phyloP scores from a whole-genome alignment of 257 asterid species.

The Nicotiana otophora region DNA sequence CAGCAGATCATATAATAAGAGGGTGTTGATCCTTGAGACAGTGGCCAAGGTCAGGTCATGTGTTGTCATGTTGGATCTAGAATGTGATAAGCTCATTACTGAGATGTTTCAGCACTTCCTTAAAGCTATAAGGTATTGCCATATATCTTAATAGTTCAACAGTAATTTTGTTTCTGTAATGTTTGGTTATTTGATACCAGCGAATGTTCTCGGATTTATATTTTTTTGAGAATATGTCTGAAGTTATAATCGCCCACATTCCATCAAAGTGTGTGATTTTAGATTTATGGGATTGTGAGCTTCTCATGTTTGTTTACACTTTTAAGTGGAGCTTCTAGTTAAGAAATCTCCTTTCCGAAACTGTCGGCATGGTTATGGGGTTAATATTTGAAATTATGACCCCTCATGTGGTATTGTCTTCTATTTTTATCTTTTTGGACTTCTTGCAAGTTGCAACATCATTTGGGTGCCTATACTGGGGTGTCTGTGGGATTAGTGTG shows the following conservation, averaged over 20 bases:
- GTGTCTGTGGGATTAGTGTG: background rate
- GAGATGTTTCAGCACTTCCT: constrained; percentile 90
- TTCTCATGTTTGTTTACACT: background rate
- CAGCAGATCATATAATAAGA: constrained; percentile 69
- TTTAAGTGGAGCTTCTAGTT: background rate
- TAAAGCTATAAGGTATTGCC: constrained; percentile 61
- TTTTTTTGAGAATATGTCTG: background rate
- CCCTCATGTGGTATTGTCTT: background rate
- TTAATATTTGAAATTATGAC: background rate
- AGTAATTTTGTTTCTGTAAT: constrained; percentile 8
- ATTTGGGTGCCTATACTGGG: background rate
- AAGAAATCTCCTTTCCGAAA: background rate
- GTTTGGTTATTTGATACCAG: background rate
- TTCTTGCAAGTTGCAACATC: background rate
- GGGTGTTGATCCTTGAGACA: constrained; percentile 81
- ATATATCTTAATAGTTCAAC: background rate
- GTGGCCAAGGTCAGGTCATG: constrained; percentile 95
- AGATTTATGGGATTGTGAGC: background rate
- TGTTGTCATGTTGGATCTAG: constrained; percentile 95
- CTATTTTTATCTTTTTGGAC: background rate
- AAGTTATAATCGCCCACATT: background rate
- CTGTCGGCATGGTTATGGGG: background rate
- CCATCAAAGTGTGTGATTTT: background rate
- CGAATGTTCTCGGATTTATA: background rate
- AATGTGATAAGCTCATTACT: constrained; percentile 76